Evolutionary conservation across 495 filamentous ascomycete genomes (phyloP).

Genomic region (Trichoderma virens): DNA sequence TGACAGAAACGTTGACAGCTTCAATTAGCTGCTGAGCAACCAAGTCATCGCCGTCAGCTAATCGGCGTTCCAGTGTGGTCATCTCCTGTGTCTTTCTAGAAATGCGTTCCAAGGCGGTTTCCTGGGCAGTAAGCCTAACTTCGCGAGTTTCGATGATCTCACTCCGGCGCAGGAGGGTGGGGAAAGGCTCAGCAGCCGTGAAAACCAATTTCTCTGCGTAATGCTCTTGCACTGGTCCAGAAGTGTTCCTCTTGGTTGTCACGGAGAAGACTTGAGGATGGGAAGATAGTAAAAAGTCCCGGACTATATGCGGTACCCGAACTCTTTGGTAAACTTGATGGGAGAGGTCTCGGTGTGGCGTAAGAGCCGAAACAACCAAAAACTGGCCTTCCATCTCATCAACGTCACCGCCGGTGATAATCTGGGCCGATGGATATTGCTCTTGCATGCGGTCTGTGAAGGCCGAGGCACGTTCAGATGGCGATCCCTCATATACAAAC

Average conservation of each 20-base stretch:
- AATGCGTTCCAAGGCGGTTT: conserved; percentile 88
- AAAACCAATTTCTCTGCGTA: conserved; percentile 84
- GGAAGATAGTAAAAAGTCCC: conserved; percentile 76
- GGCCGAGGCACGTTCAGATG: conserved; percentile 64
- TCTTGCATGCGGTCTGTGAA: conserved; percentile 93
- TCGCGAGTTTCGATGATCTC: conserved; percentile 67
- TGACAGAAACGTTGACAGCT: conserved; percentile 64
- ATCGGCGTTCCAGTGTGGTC: conserved; percentile 59
- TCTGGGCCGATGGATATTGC: conserved; percentile 80
- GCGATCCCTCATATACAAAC: conserved; percentile 80
- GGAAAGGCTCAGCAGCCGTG: conserved; percentile 78
- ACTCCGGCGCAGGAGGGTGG: conserved; percentile 81
- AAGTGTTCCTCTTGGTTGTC: conserved; percentile 58
- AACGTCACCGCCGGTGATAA: conserved; percentile 60
- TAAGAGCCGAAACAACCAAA: conserved; percentile 74
- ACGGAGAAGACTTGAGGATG: conserved; percentile 66
- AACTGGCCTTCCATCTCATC: conserved; percentile 88
- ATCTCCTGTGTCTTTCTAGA: conserved; percentile 86
- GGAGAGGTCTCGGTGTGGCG: conserved; percentile 67
- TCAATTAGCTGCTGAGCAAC: conserved; percentile 56
- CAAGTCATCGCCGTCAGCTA: conserved; percentile 65
- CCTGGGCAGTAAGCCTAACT: conserved; percentile 60
- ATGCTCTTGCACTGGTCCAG: conserved; percentile 57
- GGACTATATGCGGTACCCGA: conserved; percentile 69
- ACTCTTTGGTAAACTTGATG: conserved; percentile 86